Base-by-base conservation (phyloP, 1,284 basidiomycete species). In the Trichosporon sp. region DNA sequence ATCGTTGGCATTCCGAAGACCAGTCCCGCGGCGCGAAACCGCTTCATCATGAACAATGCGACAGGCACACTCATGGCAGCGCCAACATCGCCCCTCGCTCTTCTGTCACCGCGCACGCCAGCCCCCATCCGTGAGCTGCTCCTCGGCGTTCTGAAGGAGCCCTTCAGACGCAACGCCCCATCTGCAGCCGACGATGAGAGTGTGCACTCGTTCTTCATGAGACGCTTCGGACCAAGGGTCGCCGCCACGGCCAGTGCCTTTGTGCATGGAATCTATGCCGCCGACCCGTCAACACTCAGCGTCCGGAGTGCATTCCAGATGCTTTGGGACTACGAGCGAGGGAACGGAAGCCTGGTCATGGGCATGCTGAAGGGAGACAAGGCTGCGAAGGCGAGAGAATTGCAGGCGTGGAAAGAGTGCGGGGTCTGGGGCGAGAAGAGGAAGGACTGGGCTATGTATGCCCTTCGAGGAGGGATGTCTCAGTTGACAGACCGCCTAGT, bases 231-330 rank as follows among this genome's bases (percentile, higher is more conserved):
- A 0, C 73, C 82, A 1, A 78, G 83, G 0, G 85, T 95, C 62
- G 91, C 93, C 0, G 84, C 86, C 10, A 84, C 96, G 58, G 88
- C 90, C 3, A 91, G 89, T 62, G 90, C 94, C 0, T 83, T 97
- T 67, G 86, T 94, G 1, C 95, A 97, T 72, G 95, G 95, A 0
- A 90, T 99, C 65, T 97, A 96, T 75, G 93, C 92, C 0, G 87
- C 91, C 0, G 92, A 95, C 72, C 86, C 92, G 3, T 81, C 89
- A 1, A 72, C 81, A 34, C 80, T 98, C 9, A 93, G 91, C 67
- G 83, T 92, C 0, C 84, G 88, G 2, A 85, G 91, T 3, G 85
- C 91, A 0, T 91, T 97, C 73, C 88, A 90, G 0, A 81, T 82
- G 3, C 71, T 96, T 19, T 89, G 86, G 84, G 85, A 88, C 27